Percentiles rank a stretch among this genome's conserved stretches.
These are phyloP conservation scores for Moringa oleifera DNA, from an alignment of 345 rosid species.

Conservation along the genomic window DNA sequence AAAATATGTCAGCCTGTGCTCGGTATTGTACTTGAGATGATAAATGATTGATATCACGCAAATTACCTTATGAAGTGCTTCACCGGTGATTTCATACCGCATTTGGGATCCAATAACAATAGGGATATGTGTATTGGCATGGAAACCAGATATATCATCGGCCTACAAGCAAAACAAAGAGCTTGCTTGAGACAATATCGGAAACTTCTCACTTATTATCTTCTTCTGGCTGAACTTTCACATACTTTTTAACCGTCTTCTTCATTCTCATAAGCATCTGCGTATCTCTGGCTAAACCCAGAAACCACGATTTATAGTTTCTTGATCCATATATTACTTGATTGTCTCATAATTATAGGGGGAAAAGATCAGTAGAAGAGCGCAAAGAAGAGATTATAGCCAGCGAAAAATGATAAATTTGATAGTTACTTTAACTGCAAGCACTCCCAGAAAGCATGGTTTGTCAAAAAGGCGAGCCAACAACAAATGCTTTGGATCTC, in stretches of 20 bases:
- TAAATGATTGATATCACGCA: background rate
- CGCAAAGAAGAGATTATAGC: background rate
- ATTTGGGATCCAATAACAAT: conserved; percentile 85
- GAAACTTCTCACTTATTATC: background rate
- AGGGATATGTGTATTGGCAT: conserved; percentile 90
- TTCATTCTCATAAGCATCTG: background rate
- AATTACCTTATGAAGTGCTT: conserved; percentile 74
- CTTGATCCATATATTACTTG: background rate
- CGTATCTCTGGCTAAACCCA: no score
- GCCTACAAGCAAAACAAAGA: conserved; percentile 43
- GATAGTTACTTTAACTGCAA: conserved; percentile 35
- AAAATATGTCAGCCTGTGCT: no score
- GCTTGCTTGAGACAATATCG: background rate
- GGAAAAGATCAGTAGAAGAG: background rate
- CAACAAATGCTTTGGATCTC: conserved; percentile 72
- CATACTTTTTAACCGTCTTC: background rate
- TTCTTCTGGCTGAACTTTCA: background rate
- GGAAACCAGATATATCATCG: conserved; percentile 82
- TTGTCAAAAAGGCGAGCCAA: conserved; percentile 95
- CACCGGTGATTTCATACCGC: conserved; percentile 91
- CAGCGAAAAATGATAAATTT: background rate
- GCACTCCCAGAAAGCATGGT: conserved; percentile 93
- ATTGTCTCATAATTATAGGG: background rate
- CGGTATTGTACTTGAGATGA: background rate
- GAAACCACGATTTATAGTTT: background rate